Percentiles rank a stretch among this genome's conserved stretches.
These are phyloP conservation scores for Eucalyptus cloeziana DNA, from an alignment of 345 rosid species.

Conservation along the genomic window DNA sequence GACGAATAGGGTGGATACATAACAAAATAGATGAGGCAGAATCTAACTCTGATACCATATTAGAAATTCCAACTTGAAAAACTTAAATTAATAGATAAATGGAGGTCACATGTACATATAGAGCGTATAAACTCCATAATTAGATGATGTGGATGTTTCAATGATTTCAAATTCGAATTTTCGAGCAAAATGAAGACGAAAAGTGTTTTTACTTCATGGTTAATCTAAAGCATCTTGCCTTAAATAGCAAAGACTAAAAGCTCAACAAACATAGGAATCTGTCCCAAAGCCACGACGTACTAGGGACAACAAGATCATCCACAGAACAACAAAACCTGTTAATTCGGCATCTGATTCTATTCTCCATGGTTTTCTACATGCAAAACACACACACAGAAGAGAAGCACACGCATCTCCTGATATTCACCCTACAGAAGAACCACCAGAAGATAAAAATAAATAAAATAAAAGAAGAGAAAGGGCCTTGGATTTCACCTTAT, in stretches of 20 bases:
- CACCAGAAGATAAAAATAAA: not conserved
- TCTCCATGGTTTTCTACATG: not conserved
- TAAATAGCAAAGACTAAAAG: not conserved
- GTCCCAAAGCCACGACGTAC: not conserved
- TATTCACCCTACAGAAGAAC: not conserved
- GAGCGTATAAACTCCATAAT: not conserved
- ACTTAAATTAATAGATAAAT: not conserved
- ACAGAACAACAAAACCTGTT: not conserved
- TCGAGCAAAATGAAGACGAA: fast-evolving
- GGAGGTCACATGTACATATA: fast-evolving
- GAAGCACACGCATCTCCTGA: not conserved
- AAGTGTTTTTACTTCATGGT: not conserved
- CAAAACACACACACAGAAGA: not conserved
- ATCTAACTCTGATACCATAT: not conserved
- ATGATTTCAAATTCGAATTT: not conserved
- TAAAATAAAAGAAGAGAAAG: not conserved
- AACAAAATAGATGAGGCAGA: fast-evolving
- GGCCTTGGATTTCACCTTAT: not conserved
- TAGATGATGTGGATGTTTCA: fast-evolving
- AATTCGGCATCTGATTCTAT: not conserved
- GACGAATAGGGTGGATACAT: not conserved
- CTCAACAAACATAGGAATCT: not conserved
- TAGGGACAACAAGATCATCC: not conserved
- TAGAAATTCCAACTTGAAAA: not conserved
- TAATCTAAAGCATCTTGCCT: not conserved